A percentile compares a stretch with the other conserved stretches of the same genome.
Evolutionary conservation across 805 yeast species (phyloP).

Genomic region (Millerago galiae): DNA sequence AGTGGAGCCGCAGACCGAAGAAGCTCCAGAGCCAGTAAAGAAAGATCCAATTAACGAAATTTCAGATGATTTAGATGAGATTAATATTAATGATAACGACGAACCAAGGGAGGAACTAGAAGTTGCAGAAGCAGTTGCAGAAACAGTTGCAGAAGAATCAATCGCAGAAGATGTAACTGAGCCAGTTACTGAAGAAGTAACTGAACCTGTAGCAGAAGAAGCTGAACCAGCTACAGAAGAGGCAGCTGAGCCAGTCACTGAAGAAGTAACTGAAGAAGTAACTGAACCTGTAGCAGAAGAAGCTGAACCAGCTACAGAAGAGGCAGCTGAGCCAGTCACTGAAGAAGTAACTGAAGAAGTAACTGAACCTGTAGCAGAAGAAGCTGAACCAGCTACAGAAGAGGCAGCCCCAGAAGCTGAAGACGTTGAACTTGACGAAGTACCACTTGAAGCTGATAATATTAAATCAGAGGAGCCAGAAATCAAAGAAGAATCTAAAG

Average conservation of each 20-base stretch:
- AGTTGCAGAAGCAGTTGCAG: conserved; percentile 1
- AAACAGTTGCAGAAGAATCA: conserved; percentile 9
- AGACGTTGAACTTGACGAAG: too few relatives aligned
- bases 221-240: conserved; percentile 3
- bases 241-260: background rate
- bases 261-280: conserved; percentile 7
- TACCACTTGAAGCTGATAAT: too few relatives aligned
- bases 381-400: conserved; percentile 9
- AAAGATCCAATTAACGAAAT: conserved; percentile 7
- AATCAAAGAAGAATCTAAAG: too few relatives aligned
- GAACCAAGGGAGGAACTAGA: conserved; percentile 1
- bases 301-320: background rate
- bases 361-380: conserved; percentile 6
- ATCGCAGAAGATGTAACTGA: background rate
- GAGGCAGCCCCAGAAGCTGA: too few relatives aligned
- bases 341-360: conserved; percentile 11
- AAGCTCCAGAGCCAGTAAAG: background rate
- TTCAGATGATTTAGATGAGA: conserved; percentile 9
- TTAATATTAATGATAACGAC: conserved; percentile 6
- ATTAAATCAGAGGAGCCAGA: too few relatives aligned
- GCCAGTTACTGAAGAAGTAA: background rate
- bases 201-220: conserved; percentile 8
- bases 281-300: conserved; percentile 2
- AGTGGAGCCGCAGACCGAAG: too few relatives aligned
- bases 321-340: conserved; percentile 1